Percentiles rank a stretch among this genome's conserved stretches.
Conservation (phyloP, 805 yeast genomes). For the Pichia kluyveri region DNA sequence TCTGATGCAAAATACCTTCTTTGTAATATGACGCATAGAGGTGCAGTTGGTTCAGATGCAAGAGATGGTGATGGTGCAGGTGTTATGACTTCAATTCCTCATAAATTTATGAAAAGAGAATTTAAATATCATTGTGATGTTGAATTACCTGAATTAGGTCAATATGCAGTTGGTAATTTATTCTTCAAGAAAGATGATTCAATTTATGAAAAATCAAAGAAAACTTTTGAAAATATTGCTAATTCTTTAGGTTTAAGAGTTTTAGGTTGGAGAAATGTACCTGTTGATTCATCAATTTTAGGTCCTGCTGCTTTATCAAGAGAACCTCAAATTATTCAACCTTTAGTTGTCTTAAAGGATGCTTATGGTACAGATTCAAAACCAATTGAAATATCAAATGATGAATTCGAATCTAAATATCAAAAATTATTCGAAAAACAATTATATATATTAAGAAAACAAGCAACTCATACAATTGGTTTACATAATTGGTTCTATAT, state of each 20-base stretch:
- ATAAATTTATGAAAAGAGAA: constrained; percentile 77
- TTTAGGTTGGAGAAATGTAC: constrained; percentile 91
- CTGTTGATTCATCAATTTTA: constrained; percentile 85
- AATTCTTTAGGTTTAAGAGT: constrained; percentile 66
- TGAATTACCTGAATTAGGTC: constrained; percentile 68
- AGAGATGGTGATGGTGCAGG: constrained; percentile 99
- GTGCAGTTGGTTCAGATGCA: constrained; percentile 94
- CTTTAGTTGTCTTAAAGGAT: constrained; percentile 68
- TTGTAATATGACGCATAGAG: constrained; percentile 98
- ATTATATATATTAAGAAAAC: constrained; percentile 80
- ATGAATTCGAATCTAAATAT: constrained; percentile 46
- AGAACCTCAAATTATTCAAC: constrained; percentile 88
- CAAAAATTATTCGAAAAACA: constrained; percentile 71
- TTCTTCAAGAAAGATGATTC: constrained; percentile 82
- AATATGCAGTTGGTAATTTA: constrained; percentile 91
- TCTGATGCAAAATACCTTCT: constrained; percentile 81
- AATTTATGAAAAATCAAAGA: constrained; percentile 60
- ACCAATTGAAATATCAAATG: constrained; percentile 31
- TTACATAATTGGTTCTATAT: constrained; percentile 96
- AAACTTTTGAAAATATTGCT: constrained; percentile 78
- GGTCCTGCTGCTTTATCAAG: constrained; percentile 93
- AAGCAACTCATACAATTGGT: constrained; percentile 84
- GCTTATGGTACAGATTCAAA: constrained; percentile 32
- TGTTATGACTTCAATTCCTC: constrained; percentile 87
- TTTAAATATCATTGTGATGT: constrained; percentile 62